Evolutionary conservation across 768 basidiomycete genomes (phyloP).

Genomic region (Gyrodon lividus): DNA sequence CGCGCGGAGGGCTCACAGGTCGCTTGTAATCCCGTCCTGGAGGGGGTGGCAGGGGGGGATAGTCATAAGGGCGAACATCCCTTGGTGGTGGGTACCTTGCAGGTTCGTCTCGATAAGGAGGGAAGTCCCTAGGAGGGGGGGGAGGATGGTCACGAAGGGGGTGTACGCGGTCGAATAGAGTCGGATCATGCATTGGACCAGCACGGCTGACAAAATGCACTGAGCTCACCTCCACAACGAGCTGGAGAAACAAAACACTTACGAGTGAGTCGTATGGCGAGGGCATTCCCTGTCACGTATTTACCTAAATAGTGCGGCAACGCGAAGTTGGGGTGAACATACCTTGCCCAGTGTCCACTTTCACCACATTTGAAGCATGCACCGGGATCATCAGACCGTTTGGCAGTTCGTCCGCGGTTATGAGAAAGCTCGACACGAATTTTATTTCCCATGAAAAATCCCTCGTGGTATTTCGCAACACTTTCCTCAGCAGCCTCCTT

Average conservation of each 20-base stretch:
- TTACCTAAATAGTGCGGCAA: constrained; percentile 1
- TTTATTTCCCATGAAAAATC: constrained; percentile 90
- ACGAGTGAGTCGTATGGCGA: constrained; percentile 49
- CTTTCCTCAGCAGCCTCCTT: constrained; percentile 83
- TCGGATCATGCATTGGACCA: constrained; percentile 46
- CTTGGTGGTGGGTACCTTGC: constrained; percentile 41
- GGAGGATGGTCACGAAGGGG: constrained; percentile 50
- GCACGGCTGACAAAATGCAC: constrained; percentile 31
- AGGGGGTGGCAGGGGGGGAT: constrained; percentile 38
- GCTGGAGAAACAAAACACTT: constrained; percentile 29
- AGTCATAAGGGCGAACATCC: constrained; percentile 61
- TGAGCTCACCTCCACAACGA: background rate
- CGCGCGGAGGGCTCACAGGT: constrained; percentile 61
- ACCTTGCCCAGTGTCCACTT: constrained; percentile 90
- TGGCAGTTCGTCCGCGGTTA: constrained; percentile 78
- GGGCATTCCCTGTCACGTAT: constrained; percentile 65
- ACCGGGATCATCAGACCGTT: constrained; percentile 81
- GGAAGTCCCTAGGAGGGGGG: constrained; percentile 37
- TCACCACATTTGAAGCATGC: constrained; percentile 88
- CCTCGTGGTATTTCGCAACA: constrained; percentile 85
- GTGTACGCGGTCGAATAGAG: constrained; percentile 59
- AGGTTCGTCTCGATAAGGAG: constrained; percentile 56
- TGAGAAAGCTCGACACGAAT: constrained; percentile 86
- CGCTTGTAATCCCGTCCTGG: constrained; percentile 57
- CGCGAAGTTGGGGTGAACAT: constrained; percentile 17